Base-by-base conservation (phyloP, 75 land plant genomes). In the Pinus tabuliformis region DNA sequence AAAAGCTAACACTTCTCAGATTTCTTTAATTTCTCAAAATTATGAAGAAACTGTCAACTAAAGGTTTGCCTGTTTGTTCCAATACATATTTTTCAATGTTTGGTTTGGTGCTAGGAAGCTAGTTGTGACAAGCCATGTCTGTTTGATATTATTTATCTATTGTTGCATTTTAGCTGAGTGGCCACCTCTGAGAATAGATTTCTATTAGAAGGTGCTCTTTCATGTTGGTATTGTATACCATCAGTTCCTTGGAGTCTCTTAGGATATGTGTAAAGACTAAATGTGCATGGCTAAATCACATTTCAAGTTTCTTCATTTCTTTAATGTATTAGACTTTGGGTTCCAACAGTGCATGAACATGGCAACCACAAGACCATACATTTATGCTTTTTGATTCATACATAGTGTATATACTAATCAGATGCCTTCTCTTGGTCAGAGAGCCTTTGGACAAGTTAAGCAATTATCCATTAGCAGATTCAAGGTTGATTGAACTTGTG, bases 311-410 rank as follows among this genome's bases (percentile, higher is more conserved):
- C 33, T 28, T 12, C 24, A 18, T 12, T 37, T 68, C 71, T 68
- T 36, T 42, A 7, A 12, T 42, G 20, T 68, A 42, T 68, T 21
- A 42, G 71, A 42, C 49, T 39, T 68, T 37, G 12, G 49, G 13
- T 68, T 68, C 49, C 45, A 68, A 20, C 71, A 68, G 13, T 39
- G 52, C 71, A 68, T 54, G 71, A 21, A n/a, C 42, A 39, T 68
- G 22, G 13, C 8, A 18, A 68, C 42, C 22, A 39, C 71, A 42
- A 42, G 45, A n/a, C 11, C 13, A 68, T 42, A 39, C 37, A 64
- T 64, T 42, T 42, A 68, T 68, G 52, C 9, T 21, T 18, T 17
- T 15, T 39, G 52, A 68, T 37, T 5, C 11, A n/a, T 36, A 68
- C n/a, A 6, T 42, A 3, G 52, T 20, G 21, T 12, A 68, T 42